Conservation (phyloP, 768 basidiomycete species). For the Suillus brevipes region DNA sequence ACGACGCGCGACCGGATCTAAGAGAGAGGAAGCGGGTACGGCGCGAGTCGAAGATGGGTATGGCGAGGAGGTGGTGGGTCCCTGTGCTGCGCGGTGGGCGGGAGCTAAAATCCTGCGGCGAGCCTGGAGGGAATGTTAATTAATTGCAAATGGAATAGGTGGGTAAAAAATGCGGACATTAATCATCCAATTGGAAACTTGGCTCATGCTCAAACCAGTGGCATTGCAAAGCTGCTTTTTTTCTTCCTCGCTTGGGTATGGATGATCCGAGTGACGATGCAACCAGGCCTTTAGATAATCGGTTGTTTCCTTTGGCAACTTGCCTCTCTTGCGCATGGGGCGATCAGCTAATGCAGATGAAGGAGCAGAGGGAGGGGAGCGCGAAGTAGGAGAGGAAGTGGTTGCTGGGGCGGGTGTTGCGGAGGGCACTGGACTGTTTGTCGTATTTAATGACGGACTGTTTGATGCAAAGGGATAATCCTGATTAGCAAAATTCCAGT, state of each 20-base stretch:
- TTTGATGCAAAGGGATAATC: constrained; percentile 50
- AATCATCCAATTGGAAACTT: constrained; percentile 94
- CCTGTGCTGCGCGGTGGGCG: constrained; percentile 71
- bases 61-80: constrained; percentile 77
- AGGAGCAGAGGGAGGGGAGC: constrained; percentile 52
- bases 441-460: constrained; percentile 26
- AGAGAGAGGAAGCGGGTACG: constrained; percentile 23
- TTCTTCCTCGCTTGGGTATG: constrained; percentile 87
- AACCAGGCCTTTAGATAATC: constrained; percentile 89
- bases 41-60: constrained; percentile 51
- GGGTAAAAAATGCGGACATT: constrained; percentile 52
- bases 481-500: constrained; percentile 67
- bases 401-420: constrained; percentile 39
- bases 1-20: constrained; percentile 51
- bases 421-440: constrained; percentile 37
- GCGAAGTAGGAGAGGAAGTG: constrained; percentile 41
- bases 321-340: constrained; percentile 80
- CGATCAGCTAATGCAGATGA: constrained; percentile 69
- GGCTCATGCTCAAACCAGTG: constrained; percentile 84
- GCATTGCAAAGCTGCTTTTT: constrained; percentile 87
- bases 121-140: constrained; percentile 48
- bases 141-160: constrained; percentile 18
- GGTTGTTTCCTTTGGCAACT: constrained; percentile 88
- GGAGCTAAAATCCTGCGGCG: constrained; percentile 82
- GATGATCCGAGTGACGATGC: constrained; percentile 85